Base-by-base conservation (phyloP, 306 rosid species). In the Vicia faba region DNA sequence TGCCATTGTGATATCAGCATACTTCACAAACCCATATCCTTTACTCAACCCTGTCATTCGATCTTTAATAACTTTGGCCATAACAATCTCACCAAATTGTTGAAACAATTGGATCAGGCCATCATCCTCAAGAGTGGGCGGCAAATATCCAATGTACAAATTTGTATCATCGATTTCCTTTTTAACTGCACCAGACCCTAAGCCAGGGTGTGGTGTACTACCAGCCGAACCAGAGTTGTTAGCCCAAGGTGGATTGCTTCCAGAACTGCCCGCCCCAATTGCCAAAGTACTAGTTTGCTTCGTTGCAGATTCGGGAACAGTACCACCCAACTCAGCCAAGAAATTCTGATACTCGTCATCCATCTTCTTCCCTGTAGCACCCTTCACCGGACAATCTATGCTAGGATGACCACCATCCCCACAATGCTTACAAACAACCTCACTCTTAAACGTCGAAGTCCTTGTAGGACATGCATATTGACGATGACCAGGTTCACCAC, bases 381-480 rank as follows among this genome's bases (percentile, higher is more conserved):
- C 97, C 83, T 93, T 93, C 78, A 93, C 96, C 0, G 99, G 99
- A 73, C 99, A 93, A 79, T 93, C 99, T 43, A 93, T 93, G 46
- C 90, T 90, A 0, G 97, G 99, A 58, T 93, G 99, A 48, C 99
- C 99, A 71, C 97, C 99, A 84, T 93, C 99, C 36, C 99, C 99
- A 75, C 97, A 93, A 61, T 86, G 86, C 80, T 93, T 93, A 76
- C 99, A 93, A 6, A 90, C 89, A 45, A 93, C 99, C 16, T 84
- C 88, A 11, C 88, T 93, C 89, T 93, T 93, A 67, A 93, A 93
- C 0, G 99, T 93, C 0, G 99, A 87, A 14, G 95, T 83, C 7
- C 97, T 84, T 0, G 99, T 85, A 4, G 99, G 99, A 71, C 97
- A 93, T 0, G 99, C 99, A 72, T 90, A 93, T 66, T 93, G 99